phyloP scores from a whole-genome alignment of 2,329 filamentous ascomycete species.

The Trichophyton equinum region DNA sequence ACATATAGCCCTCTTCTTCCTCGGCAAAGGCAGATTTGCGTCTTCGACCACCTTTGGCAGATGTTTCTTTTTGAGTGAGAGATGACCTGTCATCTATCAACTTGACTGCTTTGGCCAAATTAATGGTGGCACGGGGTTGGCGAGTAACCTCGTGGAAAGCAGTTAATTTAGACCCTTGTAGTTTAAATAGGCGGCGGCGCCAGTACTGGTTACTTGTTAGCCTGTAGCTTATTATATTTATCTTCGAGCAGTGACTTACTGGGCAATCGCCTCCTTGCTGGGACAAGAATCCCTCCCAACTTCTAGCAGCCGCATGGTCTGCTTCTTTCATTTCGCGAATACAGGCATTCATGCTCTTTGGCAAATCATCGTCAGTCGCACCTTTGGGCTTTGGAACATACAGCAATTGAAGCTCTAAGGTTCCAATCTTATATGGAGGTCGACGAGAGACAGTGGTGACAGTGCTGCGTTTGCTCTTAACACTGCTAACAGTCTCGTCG shows the following conservation, averaged over 20 bases:
- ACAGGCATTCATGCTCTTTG: constrained; percentile 97
- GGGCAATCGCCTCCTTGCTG: constrained; percentile 97
- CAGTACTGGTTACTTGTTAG: constrained; percentile 56
- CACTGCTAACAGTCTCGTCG: constrained; percentile 71
- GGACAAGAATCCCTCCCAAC: constrained; percentile 79
- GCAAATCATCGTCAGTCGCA: constrained; percentile 85
- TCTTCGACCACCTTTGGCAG: constrained; percentile 61
- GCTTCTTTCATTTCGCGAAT: constrained; percentile 87
- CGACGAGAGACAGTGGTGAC: constrained; percentile 53
- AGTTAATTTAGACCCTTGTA: constrained; percentile 79
- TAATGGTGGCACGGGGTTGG: constrained; percentile 93
- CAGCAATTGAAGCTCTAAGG: constrained; percentile 82
- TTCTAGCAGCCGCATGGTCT: constrained; percentile 63
- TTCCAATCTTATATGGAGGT: constrained; percentile 93
- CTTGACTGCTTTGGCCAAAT: constrained; percentile 81
- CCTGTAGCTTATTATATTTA: constrained; percentile 3
- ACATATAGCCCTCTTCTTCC: constrained; percentile 98
- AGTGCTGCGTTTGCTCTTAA: constrained; percentile 82
- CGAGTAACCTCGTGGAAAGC: constrained; percentile 92
- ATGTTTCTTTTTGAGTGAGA: constrained; percentile 71
- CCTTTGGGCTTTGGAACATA: constrained; percentile 90
- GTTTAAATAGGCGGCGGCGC: constrained; percentile 94
- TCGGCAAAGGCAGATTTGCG: constrained; percentile 93
- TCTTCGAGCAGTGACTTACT: constrained; percentile 45
- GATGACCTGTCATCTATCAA: constrained; percentile 83